These are phyloP conservation scores for Parasarocladium wereldwijsianum DNA, from an alignment of 2,329 filamentous ascomycete genomes.

Conservation along the genomic window DNA sequence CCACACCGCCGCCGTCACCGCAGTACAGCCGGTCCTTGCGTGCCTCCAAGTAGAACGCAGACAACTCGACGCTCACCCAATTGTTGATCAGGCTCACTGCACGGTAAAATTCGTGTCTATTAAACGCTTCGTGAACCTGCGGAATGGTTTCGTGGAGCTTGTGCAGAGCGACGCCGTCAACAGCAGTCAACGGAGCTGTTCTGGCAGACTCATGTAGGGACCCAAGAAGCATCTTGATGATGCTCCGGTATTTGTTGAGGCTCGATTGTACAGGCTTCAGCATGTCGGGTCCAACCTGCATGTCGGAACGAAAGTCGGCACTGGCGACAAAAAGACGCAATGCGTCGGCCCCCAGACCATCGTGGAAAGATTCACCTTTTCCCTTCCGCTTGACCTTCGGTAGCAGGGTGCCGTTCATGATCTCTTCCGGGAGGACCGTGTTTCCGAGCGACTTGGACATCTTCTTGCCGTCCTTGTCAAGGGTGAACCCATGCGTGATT, in stretches of 20 bases:
- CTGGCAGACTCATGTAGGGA: conserved; percentile 44
- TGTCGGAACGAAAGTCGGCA: conserved; percentile 81
- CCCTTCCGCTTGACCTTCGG: conserved; percentile 51
- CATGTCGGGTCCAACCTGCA: conserved; percentile 65
- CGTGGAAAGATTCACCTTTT: conserved; percentile 34
- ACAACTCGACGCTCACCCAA: conserved; percentile 73
- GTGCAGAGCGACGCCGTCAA: conserved; percentile 63
- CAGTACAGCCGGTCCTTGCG: conserved; percentile 89
- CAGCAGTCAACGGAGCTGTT: conserved; percentile 34
- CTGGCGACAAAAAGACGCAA: conserved; percentile 83
- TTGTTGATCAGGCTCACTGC: conserved; percentile 59
- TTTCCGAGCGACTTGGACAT: conserved; percentile 98
- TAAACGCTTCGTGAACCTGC: conserved; percentile 50
- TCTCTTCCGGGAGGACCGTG: conserved; percentile 62
- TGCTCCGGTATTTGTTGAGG: conserved; percentile 77
- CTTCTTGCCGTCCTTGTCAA: conserved; percentile 83
- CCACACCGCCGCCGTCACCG: conserved; percentile 49
- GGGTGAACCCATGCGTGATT: conserved; percentile 90
- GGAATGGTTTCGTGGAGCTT: conserved; percentile 54
- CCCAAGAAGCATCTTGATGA: conserved; percentile 80
- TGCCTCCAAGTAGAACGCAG: conserved; percentile 85
- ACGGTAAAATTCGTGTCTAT: conserved; percentile 69
- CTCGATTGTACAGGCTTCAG: conserved; percentile 62
- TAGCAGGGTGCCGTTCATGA: conserved; percentile 71
- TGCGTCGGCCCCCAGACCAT: conserved; percentile 72